Percentiles rank a stretch among this genome's conserved stretches.
Evolutionary conservation across 2,329 filamentous ascomycete species (phyloP).

Genomic region (Elsinoe perseae): DNA sequence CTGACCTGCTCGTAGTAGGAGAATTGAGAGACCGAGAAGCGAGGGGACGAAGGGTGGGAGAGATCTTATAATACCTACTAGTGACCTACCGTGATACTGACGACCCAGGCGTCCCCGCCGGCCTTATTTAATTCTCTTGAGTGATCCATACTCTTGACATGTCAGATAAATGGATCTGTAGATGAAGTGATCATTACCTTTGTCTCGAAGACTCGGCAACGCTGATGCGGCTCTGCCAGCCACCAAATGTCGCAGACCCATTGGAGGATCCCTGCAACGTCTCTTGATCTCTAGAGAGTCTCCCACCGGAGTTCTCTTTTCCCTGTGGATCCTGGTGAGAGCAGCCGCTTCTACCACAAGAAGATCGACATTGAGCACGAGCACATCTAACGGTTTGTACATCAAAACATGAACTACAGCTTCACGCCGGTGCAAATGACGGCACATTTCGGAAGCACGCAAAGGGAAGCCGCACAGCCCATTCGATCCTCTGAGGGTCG

Average conservation of each 20-base stretch:
- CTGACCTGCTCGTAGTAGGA: not conserved
- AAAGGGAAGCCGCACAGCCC: no score
- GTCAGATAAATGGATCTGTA: not conserved
- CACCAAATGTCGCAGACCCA: not conserved
- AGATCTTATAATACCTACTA: not conserved
- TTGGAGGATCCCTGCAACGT: not conserved
- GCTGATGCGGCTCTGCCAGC: not conserved
- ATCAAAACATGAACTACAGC: not conserved
- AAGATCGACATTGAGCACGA: conserved; percentile 4
- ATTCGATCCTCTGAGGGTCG: no score
- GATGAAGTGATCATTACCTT: not conserved
- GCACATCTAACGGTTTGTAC: not conserved
- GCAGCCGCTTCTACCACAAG: not conserved
- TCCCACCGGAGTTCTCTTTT: not conserved
- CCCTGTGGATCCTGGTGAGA: not conserved
- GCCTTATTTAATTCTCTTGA: not conserved
- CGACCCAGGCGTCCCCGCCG: not conserved
- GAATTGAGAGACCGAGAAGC: not conserved
- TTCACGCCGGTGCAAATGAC: not conserved
- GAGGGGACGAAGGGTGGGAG: not conserved
- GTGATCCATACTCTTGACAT: conserved; percentile 2
- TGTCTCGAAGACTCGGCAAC: not conserved
- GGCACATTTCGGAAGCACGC: not conserved
- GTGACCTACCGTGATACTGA: not conserved
- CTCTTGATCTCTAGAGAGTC: not conserved